Evolutionary conservation across 1,139 yeast genomes (phyloP), one percentile per base, ranked within the genome.

Genomic region (Saccharomycopsis crataegensis): DNA sequence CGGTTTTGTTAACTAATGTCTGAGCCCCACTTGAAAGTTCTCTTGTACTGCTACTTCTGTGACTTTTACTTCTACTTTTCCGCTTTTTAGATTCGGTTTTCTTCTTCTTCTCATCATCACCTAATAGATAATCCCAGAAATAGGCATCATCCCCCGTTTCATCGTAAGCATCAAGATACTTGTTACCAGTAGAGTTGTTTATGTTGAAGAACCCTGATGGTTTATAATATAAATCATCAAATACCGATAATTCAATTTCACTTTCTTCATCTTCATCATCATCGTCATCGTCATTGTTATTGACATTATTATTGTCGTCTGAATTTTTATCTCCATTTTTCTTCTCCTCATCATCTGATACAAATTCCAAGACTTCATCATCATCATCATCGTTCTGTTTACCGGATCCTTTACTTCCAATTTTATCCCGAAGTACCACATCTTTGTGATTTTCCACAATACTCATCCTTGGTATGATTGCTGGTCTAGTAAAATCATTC

Each of bases 51-150:
- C 43, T 46, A 17, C 33, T 28, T 16, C 42, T 32, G 43, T n/a
- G 22, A 7, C 34, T 33, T 22, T 32, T 32, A 9, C 34, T 45
- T 9, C 36, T 38, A 31, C 31, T 37, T 22, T 40, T 45, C 16
- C 34, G 11, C n/a, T 43, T 44, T 9, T 37, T 43, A 43, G 9
- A 22, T 22, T 43, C 14, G 11, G 17, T 9, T 7, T 43, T 43
- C 4, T 17, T 16, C 6, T 16, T 33, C 7, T 54, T 57, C 6
- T 54, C 51, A 14, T 36, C 51, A 9, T 56, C 55, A 55, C 78
- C 73, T 62, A 76, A 74, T 56, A 76, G 75, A 61, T 76, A 77
- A 62, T 75, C 76, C 79, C 79, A 76, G 53, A 76, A 68, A 59
- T 76, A 76, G n/a, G 74, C 66, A 60, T 76, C 79, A 59, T 76